Percentiles rank a stretch among this genome's conserved stretches.
Conservation (phyloP, 2,329 filamentous ascomycete species). For the Huntiella bhutanensis region DNA sequence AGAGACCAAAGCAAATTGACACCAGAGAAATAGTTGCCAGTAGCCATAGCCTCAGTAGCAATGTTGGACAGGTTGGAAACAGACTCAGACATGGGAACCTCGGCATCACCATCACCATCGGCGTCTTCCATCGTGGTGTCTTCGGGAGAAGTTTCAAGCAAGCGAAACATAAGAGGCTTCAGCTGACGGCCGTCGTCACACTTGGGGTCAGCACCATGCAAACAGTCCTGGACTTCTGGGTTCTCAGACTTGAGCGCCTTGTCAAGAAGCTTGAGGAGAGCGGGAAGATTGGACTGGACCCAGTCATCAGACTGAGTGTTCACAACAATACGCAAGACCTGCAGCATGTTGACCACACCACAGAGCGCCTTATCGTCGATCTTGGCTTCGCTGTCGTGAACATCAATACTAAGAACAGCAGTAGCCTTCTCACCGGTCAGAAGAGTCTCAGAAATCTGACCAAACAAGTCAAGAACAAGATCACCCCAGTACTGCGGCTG, state of each 20-base stretch:
- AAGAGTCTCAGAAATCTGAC: slow-evolving; percentile 69
- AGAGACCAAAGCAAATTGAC: slow-evolving; percentile 91
- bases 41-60: slow-evolving; percentile 71
- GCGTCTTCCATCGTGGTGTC: slow-evolving; percentile 52
- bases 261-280: slow-evolving; percentile 73
- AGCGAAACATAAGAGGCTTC: slow-evolving; percentile 56
- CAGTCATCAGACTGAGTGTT: slow-evolving; percentile 80
- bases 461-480: slow-evolving; percentile 72
- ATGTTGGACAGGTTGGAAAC: slow-evolving; percentile 68
- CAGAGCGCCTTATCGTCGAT: slow-evolving; percentile 44
- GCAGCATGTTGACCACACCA: slow-evolving; percentile 64
- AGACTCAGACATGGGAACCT: slow-evolving; percentile 71
- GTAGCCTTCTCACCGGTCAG: slow-evolving; percentile 62
- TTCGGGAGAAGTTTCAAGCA: slow-evolving; percentile 78
- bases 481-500: slow-evolving; percentile 83
- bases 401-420: slow-evolving; percentile 37
- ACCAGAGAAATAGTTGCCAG: slow-evolving; percentile 64
- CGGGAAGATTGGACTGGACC: slow-evolving; percentile 59
- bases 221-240: slow-evolving; percentile 79
- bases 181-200: slow-evolving; percentile 52
- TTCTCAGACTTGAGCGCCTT: slow-evolving; percentile 78
- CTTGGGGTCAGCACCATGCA: slow-evolving; percentile 55
- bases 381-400: slow-evolving; percentile 44
- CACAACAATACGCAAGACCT: slow-evolving; percentile 76
- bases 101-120: slow-evolving; percentile 68